These are phyloP conservation scores for Coniella vitis DNA, from an alignment of 2,329 filamentous ascomycete genomes.

Conservation along the genomic window DNA sequence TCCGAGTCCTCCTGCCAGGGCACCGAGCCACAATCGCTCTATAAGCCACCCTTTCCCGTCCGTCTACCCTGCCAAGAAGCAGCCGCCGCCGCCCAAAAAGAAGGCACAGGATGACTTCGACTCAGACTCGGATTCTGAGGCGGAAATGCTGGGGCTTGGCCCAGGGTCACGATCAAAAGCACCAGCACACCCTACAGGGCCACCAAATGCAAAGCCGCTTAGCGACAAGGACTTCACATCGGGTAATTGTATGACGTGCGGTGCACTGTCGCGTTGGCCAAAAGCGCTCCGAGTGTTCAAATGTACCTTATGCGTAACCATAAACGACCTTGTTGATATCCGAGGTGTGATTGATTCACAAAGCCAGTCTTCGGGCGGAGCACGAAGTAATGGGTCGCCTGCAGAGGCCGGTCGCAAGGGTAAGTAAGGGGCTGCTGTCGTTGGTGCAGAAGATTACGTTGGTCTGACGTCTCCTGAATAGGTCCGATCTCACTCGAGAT, in stretches of 20 bases:
- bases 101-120: conserved; percentile 29
- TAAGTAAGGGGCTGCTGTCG: conserved; percentile 4
- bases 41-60: conserved; percentile 76
- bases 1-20: conserved; percentile 15
- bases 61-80: conserved; percentile 57
- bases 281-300: conserved; percentile 66
- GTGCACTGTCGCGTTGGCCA: conserved; percentile 73
- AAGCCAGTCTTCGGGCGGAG: conserved; percentile 2
- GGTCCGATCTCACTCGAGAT: conserved; percentile 49
- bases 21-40: conserved; percentile 51
- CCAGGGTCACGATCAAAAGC: conserved; percentile 29
- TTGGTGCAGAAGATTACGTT: neutral
- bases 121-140: conserved; percentile 37
- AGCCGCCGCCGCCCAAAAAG: conserved; percentile 34
- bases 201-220: conserved; percentile 9
- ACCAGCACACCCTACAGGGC: conserved; percentile 2
- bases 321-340: conserved; percentile 61
- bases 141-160: conserved; percentile 17
- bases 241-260: conserved; percentile 81
- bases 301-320: conserved; percentile 75
- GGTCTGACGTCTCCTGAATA: conserved; percentile 2
- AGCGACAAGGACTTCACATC: conserved; percentile 54
- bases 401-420: conserved; percentile 17
- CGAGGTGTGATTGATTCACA: conserved; percentile 7
- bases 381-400: neutral